Conservation (phyloP, 768 basidiomycete species). For the Calocybe cyanea region DNA sequence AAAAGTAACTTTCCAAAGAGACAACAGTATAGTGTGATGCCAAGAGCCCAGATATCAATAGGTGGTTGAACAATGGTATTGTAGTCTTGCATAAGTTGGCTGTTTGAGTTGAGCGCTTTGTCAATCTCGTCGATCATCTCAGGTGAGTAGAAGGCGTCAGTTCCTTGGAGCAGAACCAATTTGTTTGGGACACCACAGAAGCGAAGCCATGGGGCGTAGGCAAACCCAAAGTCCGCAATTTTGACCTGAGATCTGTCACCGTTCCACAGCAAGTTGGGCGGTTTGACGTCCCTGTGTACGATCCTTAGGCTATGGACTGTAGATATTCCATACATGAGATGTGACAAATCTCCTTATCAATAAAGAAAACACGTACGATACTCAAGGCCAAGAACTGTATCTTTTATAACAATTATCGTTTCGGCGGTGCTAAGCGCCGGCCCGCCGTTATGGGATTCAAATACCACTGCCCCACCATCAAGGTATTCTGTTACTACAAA, state of each 20-base stretch:
- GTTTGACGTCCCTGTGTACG: constrained; percentile 99
- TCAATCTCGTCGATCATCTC: constrained; percentile 36
- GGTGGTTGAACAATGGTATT: no score
- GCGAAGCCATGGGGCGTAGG: constrained; percentile 65
- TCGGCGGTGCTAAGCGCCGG: constrained; percentile 84
- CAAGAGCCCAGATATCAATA: constrained; percentile 97
- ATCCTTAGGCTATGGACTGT: constrained; percentile 96
- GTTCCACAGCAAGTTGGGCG: constrained; percentile 92
- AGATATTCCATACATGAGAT: constrained; percentile 13
- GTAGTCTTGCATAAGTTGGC: no score
- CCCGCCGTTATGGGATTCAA: constrained; percentile 59
- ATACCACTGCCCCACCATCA: constrained; percentile 91
- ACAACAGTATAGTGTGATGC: constrained; percentile 92
- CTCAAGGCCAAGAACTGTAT: constrained; percentile 91
- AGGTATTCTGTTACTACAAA: constrained; percentile 90
- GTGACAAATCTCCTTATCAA: constrained; percentile 3
- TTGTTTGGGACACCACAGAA: constrained; percentile 28
- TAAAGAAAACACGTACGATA: constrained; percentile 63
- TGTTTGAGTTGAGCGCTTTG: constrained; percentile 12
- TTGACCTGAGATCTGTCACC: constrained; percentile 86
- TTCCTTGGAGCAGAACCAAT: constrained; percentile 32
- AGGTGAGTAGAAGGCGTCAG: constrained; percentile 41
- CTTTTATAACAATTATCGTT: constrained; percentile 83
- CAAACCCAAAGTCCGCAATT: constrained; percentile 98
- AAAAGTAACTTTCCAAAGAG: constrained; percentile 89